Percentiles rank a stretch among this genome's conserved stretches.
phyloP scores from a whole-genome alignment of 2,329 filamentous ascomycete genomes.

The Colletotrichum lindemuthianum region DNA sequence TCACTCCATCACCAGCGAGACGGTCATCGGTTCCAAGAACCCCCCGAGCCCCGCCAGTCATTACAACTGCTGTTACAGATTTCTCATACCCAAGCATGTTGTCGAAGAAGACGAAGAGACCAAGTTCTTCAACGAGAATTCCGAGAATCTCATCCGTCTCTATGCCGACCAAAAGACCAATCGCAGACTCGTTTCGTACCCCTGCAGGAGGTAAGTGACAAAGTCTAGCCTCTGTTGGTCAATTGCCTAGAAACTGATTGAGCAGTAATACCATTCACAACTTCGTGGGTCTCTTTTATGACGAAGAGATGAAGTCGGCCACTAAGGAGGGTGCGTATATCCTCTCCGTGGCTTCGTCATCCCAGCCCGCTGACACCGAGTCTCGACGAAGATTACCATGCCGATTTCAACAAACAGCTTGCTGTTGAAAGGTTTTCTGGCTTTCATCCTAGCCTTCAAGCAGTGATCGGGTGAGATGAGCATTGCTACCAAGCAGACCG shows the following conservation, averaged over 20 bases:
- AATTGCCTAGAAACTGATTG: background rate
- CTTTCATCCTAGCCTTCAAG: constrained; percentile 41
- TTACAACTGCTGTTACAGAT: constrained; percentile 49
- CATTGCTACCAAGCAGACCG: background rate
- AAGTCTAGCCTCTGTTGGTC: too few species aligned
- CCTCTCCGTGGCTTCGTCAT: accelerated
- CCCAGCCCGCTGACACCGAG: background rate
- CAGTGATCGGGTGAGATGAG: constrained; percentile 41
- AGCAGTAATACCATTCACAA: constrained; percentile 46
- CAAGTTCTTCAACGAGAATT: constrained; percentile 42
- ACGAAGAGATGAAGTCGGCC: constrained; percentile 36
- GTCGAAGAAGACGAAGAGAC: constrained; percentile 46
- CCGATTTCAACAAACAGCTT: constrained; percentile 40
- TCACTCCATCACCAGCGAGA: constrained; percentile 46
- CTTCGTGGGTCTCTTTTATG: constrained; percentile 46
- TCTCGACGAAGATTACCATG: constrained; percentile 15
- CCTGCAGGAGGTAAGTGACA: constrained; percentile 44
- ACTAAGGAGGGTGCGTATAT: constrained; percentile 24
- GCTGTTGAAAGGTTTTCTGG: constrained; percentile 42
- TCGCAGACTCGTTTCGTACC: constrained; percentile 45
- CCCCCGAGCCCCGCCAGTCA: constrained; percentile 40
- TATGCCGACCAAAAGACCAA: constrained; percentile 34
- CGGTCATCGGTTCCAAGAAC: constrained; percentile 42
- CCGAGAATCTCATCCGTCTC: constrained; percentile 35
- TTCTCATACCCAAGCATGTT: constrained; percentile 44